Evolutionary conservation across 2,329 filamentous ascomycete genomes (phyloP), one percentile per base, ranked within the genome.

Genomic region (Cytospora chrysosperma): DNA sequence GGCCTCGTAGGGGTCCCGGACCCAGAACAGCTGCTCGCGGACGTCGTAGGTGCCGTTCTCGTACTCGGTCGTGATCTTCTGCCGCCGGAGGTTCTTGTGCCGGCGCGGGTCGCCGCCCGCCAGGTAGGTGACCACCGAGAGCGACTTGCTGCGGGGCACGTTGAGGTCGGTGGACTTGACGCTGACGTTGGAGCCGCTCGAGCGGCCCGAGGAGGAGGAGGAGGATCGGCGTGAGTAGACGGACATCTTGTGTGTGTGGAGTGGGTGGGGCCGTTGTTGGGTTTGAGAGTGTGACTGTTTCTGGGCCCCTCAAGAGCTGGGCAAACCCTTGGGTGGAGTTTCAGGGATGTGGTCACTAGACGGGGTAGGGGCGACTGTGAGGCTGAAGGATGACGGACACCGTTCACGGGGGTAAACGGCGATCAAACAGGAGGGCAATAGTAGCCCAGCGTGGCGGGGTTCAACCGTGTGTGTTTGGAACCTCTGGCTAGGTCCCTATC

Each of bases 21-120:
- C 66, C 53, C 64, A 61, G 51, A 60, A 61, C 34, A 56, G 57
- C 30, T 56, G 47, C 32, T 52, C 50, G n/a, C 61, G 56, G 6
- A 40, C 60, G 21, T 59, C 61, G 59, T 56, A 58, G 34, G 62
- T 56, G 43, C 64, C 65, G 19, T 67, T 56, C 15, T 64, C 56
- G 12, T 37, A 55, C 62, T 68, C 67, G 4, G 58, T 64, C 7
- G 63, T 66, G 21, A 26, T 64, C 32, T 61, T 65, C 10, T 65
- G 51, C 28, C 60, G 59, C 21, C 65, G 65, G 40, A 68, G 47
- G 21, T 65, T 56, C 15, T 59, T 60, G 65, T 66, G 61, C 50
- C 65, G 58, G 34, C 65, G 64, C 28, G 67, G 67, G 56, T 65
- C 61, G 15, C 65, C 67, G 40, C 67, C 63, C 12, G 65, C 63